Percentiles rank a stretch among this genome's conserved stretches.
These are phyloP conservation scores for Xerocomellus intermedius DNA, from an alignment of 768 basidiomycete genomes.

Conservation along the genomic window DNA sequence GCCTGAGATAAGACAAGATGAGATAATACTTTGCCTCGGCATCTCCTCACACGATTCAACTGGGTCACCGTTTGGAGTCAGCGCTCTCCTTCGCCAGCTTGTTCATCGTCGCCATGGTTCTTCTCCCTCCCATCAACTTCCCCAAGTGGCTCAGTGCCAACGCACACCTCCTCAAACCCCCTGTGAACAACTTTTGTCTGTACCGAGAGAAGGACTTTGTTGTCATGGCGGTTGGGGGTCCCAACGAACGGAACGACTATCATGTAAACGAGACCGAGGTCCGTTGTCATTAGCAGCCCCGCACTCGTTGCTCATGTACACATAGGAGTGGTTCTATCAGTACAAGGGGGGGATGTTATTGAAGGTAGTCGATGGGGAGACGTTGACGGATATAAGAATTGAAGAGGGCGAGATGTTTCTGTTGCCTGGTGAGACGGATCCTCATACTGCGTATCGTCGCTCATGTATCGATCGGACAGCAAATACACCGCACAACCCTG, in stretches of 20 bases:
- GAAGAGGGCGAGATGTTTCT: conserved; percentile 97
- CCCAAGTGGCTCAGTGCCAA: conserved; percentile 87
- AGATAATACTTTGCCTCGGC: too few relatives aligned
- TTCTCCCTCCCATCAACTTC: conserved; percentile 84
- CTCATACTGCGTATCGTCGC: neutral
- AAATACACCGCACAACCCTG: conserved; percentile 96
- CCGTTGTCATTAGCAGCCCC: conserved; percentile 3
- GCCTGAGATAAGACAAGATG: conserved; percentile 1
- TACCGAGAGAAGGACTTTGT: conserved; percentile 83
- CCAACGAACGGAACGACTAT: conserved; percentile 92
- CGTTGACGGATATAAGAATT: conserved; percentile 83
- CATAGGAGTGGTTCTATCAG: conserved; percentile 97
- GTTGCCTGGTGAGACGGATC: conserved; percentile 65
- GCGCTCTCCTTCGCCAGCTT: too few relatives aligned
- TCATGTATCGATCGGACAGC: conserved; percentile 42
- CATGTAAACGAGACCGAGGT: conserved; percentile 96
- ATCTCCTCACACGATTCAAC: neutral
- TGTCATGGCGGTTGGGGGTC: conserved; percentile 96
- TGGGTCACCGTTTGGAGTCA: too few relatives aligned
- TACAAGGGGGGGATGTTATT: conserved; percentile 92
- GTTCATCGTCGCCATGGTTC: conserved; percentile 50
- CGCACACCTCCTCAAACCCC: conserved; percentile 75
- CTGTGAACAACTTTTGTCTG: conserved; percentile 89
- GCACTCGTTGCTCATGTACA: neutral
- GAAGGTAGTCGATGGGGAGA: conserved; percentile 75